Percentiles rank a stretch among this genome's conserved stretches.
These are phyloP conservation scores for Singerocomus rubriflavus DNA, from an alignment of 1,284 basidiomycete genomes.

Conservation along the genomic window DNA sequence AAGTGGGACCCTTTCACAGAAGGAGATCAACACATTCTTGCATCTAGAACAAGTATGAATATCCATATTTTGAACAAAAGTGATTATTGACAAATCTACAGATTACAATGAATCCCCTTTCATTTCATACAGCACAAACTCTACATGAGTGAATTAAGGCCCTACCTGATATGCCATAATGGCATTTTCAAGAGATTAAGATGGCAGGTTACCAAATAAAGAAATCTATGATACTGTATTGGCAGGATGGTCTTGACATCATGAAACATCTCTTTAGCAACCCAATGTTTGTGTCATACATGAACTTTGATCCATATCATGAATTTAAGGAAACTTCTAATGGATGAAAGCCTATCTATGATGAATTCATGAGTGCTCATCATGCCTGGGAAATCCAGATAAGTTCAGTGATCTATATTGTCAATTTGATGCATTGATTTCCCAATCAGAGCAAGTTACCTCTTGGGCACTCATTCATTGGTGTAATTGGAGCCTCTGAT, in stretches of 20 bases:
- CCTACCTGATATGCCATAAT: slow-evolving; percentile 3
- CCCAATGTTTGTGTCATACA: not conserved
- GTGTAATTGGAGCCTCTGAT: slow-evolving; percentile 7
- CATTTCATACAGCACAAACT: not conserved
- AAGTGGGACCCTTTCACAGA: not conserved
- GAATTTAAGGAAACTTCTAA: not conserved
- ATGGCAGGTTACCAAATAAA: slow-evolving; percentile 2
- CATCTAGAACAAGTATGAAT: too few relatives aligned
- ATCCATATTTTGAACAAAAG: too few relatives aligned
- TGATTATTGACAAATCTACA: too few relatives aligned
- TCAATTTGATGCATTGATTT: too few relatives aligned
- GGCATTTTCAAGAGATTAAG: slow-evolving; percentile 7
- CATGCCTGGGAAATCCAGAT: too few relatives aligned
- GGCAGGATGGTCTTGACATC: slow-evolving; percentile 3
- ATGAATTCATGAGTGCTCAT: slow-evolving; percentile 11
- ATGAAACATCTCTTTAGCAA: slow-evolving; percentile 1
- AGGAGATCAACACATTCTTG: not conserved
- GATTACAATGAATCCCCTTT: too few relatives aligned
- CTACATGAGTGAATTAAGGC: not conserved
- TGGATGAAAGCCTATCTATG: not conserved
- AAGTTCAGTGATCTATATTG: too few relatives aligned
- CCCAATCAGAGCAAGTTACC: not conserved
- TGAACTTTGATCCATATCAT: not conserved
- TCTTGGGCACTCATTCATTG: not conserved
- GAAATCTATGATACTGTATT: slow-evolving; percentile 4